These are phyloP conservation scores for Miamiensis avidus DNA, from an alignment of 169 alveolate genomes.

Conservation along the genomic window DNA sequence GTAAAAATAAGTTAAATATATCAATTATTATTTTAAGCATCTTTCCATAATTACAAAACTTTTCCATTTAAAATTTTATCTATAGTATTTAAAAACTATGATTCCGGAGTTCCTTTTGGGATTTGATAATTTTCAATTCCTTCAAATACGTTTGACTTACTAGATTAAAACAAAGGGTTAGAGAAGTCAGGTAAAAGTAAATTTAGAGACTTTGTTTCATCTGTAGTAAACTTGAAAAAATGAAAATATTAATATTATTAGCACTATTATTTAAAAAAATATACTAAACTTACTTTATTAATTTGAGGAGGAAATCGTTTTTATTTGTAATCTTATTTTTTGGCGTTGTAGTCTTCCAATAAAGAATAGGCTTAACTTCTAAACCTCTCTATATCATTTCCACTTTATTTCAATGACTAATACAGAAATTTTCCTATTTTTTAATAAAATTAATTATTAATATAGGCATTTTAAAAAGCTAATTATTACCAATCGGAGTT, in stretches of 20 bases:
- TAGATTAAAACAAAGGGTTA: neutral
- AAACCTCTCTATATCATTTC: neutral
- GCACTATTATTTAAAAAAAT: too few species aligned
- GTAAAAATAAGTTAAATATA: too few species aligned
- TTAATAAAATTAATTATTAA: too few species aligned
- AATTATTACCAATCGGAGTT: neutral
- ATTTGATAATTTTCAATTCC: neutral
- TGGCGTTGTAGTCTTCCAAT: neutral
- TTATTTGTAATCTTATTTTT: neutral
- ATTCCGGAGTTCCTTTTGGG: neutral
- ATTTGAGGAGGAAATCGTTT: neutral
- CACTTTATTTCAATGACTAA: neutral
- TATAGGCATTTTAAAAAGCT: neutral
- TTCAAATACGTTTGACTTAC: neutral
- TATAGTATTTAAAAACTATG: neutral
- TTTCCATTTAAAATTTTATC: neutral
- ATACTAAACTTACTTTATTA: neutral
- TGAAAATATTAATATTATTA: too few species aligned
- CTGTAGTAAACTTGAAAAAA: slow-evolving; percentile 31
- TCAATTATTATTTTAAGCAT: neutral
- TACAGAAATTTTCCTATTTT: neutral
- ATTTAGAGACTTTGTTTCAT: slow-evolving; percentile 39
- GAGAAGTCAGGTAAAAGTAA: slow-evolving; percentile 41
- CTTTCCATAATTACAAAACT: neutral
- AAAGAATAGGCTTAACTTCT: neutral